Percentiles rank a stretch among this genome's conserved stretches.
phyloP scores from a whole-genome alignment of 768 basidiomycete genomes.

The Hysterangium stoloniferum region DNA sequence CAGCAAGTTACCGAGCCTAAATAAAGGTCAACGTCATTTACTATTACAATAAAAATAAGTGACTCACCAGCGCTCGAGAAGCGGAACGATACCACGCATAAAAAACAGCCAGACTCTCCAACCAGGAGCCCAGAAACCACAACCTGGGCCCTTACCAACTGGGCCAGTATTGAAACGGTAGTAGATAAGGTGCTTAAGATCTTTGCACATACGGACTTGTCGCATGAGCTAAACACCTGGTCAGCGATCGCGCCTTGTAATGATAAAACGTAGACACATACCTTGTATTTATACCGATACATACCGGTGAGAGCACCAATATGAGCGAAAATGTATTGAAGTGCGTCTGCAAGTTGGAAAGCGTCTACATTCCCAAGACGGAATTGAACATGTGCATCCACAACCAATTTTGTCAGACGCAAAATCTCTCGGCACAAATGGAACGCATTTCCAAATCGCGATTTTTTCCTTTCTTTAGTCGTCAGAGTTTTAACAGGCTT shows the following conservation, averaged over 20 bases:
- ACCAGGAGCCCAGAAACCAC: constrained; percentile 99
- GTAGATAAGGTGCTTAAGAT: constrained; percentile 96
- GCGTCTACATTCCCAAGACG: constrained; percentile 98
- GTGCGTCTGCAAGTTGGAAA: constrained; percentile 96
- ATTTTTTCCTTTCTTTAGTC: constrained; percentile 99
- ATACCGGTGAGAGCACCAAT: constrained; percentile 98
- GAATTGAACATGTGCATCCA: constrained; percentile 98
- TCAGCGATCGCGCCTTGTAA: not conserved
- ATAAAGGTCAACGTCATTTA: constrained; percentile 1
- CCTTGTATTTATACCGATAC: constrained; percentile 99
- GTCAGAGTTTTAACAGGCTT: constrained; percentile 97
- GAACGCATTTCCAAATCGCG: constrained; percentile 99
- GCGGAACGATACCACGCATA: constrained; percentile 96
- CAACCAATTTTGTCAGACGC: constrained; percentile 95
- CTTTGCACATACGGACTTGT: constrained; percentile 99
- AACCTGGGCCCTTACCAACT: constrained; percentile 97
- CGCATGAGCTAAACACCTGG: constrained; percentile 71
- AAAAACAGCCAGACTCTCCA: constrained; percentile 99
- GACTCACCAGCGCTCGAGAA: constrained; percentile 85
- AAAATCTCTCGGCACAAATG: constrained; percentile 96
- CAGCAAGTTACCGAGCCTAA: constrained; percentile 85
- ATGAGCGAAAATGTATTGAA: constrained; percentile 96
- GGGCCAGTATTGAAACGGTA: constrained; percentile 99
- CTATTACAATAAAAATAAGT: not conserved
- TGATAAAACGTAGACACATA: constrained; percentile 22